Conservation (phyloP, 768 basidiomycete genomes). For the Russula abietina region DNA sequence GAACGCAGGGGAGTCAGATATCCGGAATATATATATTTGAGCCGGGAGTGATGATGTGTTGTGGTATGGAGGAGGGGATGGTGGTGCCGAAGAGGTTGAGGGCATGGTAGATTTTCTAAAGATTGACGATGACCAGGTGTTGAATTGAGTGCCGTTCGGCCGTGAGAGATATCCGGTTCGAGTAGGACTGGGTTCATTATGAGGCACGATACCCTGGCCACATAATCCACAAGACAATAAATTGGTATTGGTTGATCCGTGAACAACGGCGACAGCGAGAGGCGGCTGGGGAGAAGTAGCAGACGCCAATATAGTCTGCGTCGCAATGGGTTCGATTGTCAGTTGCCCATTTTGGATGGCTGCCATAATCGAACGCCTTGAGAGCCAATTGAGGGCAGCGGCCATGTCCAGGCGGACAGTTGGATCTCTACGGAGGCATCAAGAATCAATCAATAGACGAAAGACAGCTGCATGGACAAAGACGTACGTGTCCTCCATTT, state of each 20-base stretch:
- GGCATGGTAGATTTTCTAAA: constrained; percentile 47
- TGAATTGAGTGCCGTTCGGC: constrained; percentile 30
- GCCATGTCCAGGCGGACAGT: constrained; percentile 91
- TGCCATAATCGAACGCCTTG: constrained; percentile 70
- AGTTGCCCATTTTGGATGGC: constrained; percentile 88
- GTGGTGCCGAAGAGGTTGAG: constrained; percentile 32
- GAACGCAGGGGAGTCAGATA: constrained; percentile 34
- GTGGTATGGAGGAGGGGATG: constrained; percentile 32
- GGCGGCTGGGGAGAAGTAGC: constrained; percentile 35
- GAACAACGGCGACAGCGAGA: constrained; percentile 30
- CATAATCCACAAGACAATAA: constrained; percentile 77
- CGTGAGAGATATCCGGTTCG: constrained; percentile 30
- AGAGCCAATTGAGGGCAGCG: constrained; percentile 91
- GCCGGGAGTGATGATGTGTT: constrained; percentile 28
- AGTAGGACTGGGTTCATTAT: constrained; percentile 31
- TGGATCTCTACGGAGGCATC: constrained; percentile 59
- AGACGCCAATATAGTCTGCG: constrained; percentile 53
- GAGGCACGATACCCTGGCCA: constrained; percentile 50
- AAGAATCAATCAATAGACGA: constrained; percentile 7
- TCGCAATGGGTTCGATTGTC: constrained; percentile 78
- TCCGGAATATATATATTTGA: constrained; percentile 64
- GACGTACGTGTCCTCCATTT: constrained; percentile 81
- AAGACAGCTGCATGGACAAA: constrained; percentile 18
- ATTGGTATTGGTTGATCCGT: constrained; percentile 40
- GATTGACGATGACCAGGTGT: constrained; percentile 50